Evolutionary conservation across 805 yeast genomes (phyloP).

Genomic region (Candida piceae): DNA sequence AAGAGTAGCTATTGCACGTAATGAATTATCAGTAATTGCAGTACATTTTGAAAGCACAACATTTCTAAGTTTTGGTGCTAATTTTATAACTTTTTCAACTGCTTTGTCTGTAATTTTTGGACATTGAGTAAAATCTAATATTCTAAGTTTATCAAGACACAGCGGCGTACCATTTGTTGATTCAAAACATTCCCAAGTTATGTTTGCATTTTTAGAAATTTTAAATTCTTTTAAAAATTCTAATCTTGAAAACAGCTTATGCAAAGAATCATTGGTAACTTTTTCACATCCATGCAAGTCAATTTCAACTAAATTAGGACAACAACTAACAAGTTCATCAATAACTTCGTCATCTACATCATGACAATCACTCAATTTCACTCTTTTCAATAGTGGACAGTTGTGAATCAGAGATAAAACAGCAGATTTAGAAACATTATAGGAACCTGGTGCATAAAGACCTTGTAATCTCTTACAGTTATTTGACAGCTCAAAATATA

Average conservation of each 20-base stretch:
- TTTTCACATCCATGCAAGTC: conserved; percentile 81
- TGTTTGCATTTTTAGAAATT: conserved; percentile 63
- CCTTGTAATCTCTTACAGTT: conserved; percentile 82
- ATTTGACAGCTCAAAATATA: conserved; percentile 60
- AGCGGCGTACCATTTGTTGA: conserved; percentile 24
- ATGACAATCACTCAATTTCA: conserved; percentile 70
- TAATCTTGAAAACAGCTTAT: conserved; percentile 51
- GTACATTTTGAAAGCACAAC: conserved; percentile 87
- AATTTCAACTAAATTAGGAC: conserved; percentile 81
- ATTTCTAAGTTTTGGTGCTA: conserved; percentile 84
- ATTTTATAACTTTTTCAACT: conserved; percentile 61
- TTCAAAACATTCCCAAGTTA: conserved; percentile 62
- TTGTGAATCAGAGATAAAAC: conserved; percentile 50
- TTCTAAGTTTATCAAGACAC: conserved; percentile 62
- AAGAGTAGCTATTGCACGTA: conserved; percentile 63
- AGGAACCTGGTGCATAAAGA: conserved; percentile 82
- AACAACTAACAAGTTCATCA: conserved; percentile 55
- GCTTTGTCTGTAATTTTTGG: conserved; percentile 73
- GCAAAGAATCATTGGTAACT: conserved; percentile 61
- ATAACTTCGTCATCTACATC: conserved; percentile 63
- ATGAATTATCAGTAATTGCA: conserved; percentile 76
- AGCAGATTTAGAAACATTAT: conserved; percentile 60
- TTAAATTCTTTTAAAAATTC: conserved; percentile 81
- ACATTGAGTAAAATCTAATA: conserved; percentile 83
- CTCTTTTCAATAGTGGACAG: conserved; percentile 75